Evolutionary conservation across 352 stramenopile species (phyloP), one percentile per base, ranked within the genome.

Genomic region (Phytophthora chlamydospora): DNA sequence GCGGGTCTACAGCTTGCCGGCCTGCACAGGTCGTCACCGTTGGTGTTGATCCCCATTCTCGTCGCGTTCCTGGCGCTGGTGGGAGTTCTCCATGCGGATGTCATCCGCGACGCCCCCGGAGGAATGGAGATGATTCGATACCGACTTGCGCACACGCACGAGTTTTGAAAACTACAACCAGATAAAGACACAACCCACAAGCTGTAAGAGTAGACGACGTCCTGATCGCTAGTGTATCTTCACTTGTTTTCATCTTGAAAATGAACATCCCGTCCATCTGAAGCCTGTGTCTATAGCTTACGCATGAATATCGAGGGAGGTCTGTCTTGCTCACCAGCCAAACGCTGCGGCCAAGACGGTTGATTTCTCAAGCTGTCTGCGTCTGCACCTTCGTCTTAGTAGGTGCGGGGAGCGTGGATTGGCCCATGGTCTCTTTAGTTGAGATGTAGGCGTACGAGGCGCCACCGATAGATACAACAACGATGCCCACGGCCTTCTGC

Each of bases 361-460:
- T 24, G 24, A 3, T 29, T n/a, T 48, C 38, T 69, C 48, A 73
- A 50, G 51, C 43, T 49, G 17, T 68, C 47, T 71, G 60, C 12
- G 61, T 69, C 27, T 61, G 51, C 17, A 35, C 32, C 32, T 72
- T 75, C 0, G 67, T 42, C 29, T 73, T 80, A 1, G 66, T 50
- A 35, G 76, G 76, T 17, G 70, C 58, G 9, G 79, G 71, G 27
- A 75, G 62, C 1, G 67, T 75, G 40, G 73, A 66, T 57, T 82
- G 73, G 10, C 62, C 51, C 73, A 88, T 89, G 43, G 85, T 89
- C 65, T 93, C 81, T 45, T 75, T 77, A 62, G 78, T 91, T 35
- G 80, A 91, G 41, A 94, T 85, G 50, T 90, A 92, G 13, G 82
- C 78, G 67, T 94, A 94, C 6, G 71, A 68, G n/a, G 75, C 50